Conservation (phyloP, 345 rosid species). For the Gossypium ekmanianum region DNA sequence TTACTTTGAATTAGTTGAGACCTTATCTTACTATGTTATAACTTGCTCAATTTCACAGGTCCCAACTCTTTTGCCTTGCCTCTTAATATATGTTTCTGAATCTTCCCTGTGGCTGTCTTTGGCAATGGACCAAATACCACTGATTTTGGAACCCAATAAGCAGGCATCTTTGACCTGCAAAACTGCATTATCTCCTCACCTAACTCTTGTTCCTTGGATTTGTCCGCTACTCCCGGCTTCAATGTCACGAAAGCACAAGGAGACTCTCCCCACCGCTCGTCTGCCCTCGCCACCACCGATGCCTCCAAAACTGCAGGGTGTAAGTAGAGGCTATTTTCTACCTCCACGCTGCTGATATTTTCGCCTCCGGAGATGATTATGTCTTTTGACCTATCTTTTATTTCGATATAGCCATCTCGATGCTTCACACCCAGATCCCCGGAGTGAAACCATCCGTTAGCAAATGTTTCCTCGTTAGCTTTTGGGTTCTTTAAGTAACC, state of each 20-base stretch:
- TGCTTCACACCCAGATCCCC: conserved; percentile 88
- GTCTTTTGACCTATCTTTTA: conserved; percentile 89
- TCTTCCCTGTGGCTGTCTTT: conserved; percentile 88
- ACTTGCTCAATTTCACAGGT: conserved; percentile 51
- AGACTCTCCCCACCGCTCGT: conserved; percentile 83
- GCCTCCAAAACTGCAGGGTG: conserved; percentile 82
- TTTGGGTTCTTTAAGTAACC: conserved; percentile 84
- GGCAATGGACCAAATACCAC: conserved; percentile 79
- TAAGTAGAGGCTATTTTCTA: conserved; percentile 58
- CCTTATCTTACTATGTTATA: conserved; percentile 23
- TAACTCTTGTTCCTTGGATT: conserved; percentile 29
- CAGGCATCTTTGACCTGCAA: conserved; percentile 64
- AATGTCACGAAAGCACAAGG: conserved; percentile 84
- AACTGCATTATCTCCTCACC: conserved; percentile 65
- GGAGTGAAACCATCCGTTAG: conserved; percentile 86
- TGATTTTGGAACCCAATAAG: conserved; percentile 84
- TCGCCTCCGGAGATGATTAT: conserved; percentile 92
- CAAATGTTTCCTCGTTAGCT: conserved; percentile 70
- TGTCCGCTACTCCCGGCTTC: conserved; percentile 43
- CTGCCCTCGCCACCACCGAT: conserved; percentile 81
- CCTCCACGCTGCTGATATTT: conserved; percentile 84
- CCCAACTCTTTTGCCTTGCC: conserved; percentile 78
- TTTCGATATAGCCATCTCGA: conserved; percentile 79
- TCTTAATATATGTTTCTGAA: conserved; percentile 77
- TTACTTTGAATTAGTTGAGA: too few species aligned